phyloP scores from a whole-genome alignment of 225 moss, liverwort and hornwort genomes.

The Takakia lepidozioides region DNA sequence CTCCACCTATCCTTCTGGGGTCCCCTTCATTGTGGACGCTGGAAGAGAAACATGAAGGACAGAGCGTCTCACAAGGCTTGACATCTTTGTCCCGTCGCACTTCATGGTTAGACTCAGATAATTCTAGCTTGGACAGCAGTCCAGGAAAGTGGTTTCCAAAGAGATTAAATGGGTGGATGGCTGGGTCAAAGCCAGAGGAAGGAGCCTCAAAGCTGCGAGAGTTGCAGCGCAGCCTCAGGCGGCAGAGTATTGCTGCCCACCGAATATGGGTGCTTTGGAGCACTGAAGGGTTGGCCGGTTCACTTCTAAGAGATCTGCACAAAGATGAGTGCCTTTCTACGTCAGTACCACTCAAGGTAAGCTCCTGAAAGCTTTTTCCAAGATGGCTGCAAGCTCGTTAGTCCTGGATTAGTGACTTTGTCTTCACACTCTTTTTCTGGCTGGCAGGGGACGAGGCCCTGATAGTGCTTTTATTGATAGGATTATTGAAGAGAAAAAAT shows the following conservation, averaged over 20 bases:
- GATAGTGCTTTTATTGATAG: too few species aligned
- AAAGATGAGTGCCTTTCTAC: slow-evolving; percentile 80
- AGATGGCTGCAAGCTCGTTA: too few species aligned
- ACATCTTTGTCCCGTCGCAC: slow-evolving; percentile 21
- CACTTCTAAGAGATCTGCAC: slow-evolving; percentile 58
- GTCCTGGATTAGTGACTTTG: too few species aligned
- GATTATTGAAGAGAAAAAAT: too few species aligned
- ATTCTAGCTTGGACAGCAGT: slow-evolving; percentile 27
- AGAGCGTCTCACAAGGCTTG: slow-evolving; percentile 14
- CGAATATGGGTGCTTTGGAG: slow-evolving; percentile 87
- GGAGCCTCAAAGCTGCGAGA: slow-evolving; percentile 44
- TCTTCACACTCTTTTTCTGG: too few species aligned
- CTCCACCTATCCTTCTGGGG: slow-evolving; percentile 64
- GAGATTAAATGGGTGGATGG: slow-evolving; percentile 28
- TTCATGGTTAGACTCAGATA: slow-evolving; percentile 39
- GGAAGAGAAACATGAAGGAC: slow-evolving; percentile 14
- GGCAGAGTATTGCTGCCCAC: slow-evolving; percentile 78
- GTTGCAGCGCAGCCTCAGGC: slow-evolving; percentile 62
- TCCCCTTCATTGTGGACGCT: slow-evolving; percentile 52
- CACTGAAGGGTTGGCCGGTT: slow-evolving; percentile 54
- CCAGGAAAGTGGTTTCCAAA: slow-evolving; percentile 58
- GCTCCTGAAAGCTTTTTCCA: too few species aligned
- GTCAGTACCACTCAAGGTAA: slow-evolving; percentile 73
- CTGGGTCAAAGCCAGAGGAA: slow-evolving; percentile 24
- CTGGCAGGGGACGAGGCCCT: too few species aligned